Conservation (phyloP, 2,329 filamentous ascomycete genomes). For the Fusarium oligoseptatum region DNA sequence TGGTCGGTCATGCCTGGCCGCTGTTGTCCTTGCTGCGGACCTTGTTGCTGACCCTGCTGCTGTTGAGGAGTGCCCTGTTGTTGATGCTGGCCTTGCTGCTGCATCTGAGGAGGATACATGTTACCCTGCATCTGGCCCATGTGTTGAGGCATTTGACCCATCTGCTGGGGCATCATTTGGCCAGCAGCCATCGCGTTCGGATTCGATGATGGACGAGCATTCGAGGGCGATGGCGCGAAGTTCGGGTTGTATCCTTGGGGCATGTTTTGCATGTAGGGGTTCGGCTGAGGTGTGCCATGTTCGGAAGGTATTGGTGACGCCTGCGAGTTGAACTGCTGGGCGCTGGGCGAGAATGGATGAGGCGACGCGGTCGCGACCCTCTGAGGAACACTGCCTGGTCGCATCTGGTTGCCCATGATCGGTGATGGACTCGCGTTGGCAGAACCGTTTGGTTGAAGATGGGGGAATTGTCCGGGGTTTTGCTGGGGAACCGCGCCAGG, state of each 20-base stretch:
- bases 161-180: constrained; percentile 69
- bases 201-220: constrained; percentile 67
- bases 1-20: constrained; percentile 67
- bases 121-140: constrained; percentile 63
- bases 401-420: constrained; percentile 86
- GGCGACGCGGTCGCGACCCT: constrained; percentile 93
- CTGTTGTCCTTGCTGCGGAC: constrained; percentile 44
- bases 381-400: constrained; percentile 78
- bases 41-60: constrained; percentile 55
- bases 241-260: constrained; percentile 69
- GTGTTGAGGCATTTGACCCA: constrained; percentile 61
- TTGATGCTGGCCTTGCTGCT: constrained; percentile 59
- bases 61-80: constrained; percentile 55
- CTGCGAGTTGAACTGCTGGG: constrained; percentile 78
- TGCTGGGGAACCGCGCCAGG: constrained; percentile 72
- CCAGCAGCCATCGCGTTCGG: constrained; percentile 64
- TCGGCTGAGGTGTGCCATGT: constrained; percentile 81
- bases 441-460: constrained; percentile 84
- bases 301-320: constrained; percentile 83
- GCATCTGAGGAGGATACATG: constrained; percentile 57
- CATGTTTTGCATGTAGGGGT: constrained; percentile 75
- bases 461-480: constrained; percentile 79
- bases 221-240: constrained; percentile 69
- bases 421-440: constrained; percentile 92
- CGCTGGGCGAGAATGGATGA: constrained; percentile 86